Evolutionary conservation across 257 asterid genomes (phyloP).

Genomic region (Oldenlandia corymbosa): DNA sequence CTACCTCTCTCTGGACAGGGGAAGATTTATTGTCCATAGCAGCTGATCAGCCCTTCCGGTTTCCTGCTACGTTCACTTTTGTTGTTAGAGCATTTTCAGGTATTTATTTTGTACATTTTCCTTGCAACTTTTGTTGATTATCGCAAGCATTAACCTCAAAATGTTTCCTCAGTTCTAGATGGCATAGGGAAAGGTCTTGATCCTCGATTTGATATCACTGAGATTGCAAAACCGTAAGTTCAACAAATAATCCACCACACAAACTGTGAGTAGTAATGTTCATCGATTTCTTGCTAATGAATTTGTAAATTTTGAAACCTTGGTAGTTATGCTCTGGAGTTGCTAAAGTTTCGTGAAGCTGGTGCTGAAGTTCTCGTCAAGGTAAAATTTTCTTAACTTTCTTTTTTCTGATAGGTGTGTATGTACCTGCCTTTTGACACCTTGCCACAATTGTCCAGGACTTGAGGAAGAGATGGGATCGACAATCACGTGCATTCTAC

Average conservation of each 20-base stretch:
- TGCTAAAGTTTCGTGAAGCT: slow-evolving; percentile 93
- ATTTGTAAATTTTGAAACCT: neutral
- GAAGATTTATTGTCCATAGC: slow-evolving; percentile 92
- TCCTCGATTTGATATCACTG: slow-evolving; percentile 96
- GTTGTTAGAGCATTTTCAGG: slow-evolving; percentile 98
- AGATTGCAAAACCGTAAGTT: slow-evolving; percentile 95
- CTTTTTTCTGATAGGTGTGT: slow-evolving; percentile 3
- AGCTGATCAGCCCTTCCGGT: slow-evolving; percentile 95
- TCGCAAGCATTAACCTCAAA: slow-evolving; percentile 21
- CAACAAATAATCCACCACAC: neutral
- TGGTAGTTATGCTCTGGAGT: slow-evolving; percentile 83
- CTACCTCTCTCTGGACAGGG: slow-evolving; percentile 43
- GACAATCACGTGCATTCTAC: slow-evolving; percentile 82
- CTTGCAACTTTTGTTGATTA: slow-evolving; percentile 8
- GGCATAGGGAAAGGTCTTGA: slow-evolving; percentile 99
- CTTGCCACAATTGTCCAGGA: slow-evolving; percentile 48
- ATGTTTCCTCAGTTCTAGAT: slow-evolving; percentile 65
- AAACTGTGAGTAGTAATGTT: neutral
- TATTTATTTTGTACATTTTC: slow-evolving; percentile 17
- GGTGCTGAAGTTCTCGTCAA: slow-evolving; percentile 76
- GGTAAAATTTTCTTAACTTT: slow-evolving; percentile 31
- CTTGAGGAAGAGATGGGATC: slow-evolving; percentile 79
- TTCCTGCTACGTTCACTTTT: slow-evolving; percentile 98
- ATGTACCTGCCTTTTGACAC: slow-evolving; percentile 12
- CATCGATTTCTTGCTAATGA: slow-evolving; percentile 4